phyloP scores from a whole-genome alignment of 495 filamentous ascomycete species.

The Sordaria brevicollis region DNA sequence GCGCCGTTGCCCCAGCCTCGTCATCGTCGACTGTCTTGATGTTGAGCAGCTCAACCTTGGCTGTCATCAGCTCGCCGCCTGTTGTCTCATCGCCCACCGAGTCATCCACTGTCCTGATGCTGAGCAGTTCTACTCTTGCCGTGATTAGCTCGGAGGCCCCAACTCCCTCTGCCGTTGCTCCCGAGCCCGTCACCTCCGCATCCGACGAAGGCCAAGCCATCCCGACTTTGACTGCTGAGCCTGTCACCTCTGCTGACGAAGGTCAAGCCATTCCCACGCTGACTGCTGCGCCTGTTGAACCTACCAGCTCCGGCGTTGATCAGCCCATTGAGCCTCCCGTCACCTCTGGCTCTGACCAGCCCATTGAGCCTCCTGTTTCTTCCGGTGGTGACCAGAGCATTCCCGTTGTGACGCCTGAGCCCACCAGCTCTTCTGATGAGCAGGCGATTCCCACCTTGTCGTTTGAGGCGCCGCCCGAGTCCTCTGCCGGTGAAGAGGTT shows the following conservation, averaged over 20 bases:
- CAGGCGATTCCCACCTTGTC: neutral
- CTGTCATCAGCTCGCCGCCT: neutral
- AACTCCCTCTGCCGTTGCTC: neutral
- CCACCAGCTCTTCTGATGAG: neutral
- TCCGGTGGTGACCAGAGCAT: neutral
- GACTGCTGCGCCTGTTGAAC: neutral
- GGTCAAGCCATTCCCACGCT: neutral
- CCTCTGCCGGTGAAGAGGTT: neutral
- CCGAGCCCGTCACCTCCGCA: neutral
- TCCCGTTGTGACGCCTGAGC: neutral
- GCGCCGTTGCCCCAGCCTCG: neutral
- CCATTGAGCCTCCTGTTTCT: neutral
- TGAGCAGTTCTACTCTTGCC: neutral
- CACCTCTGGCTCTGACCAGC: neutral
- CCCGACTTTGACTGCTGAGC: neutral
- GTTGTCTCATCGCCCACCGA: neutral
- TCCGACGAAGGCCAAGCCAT: neutral
- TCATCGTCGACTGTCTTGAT: neutral
- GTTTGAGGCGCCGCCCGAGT: neutral
- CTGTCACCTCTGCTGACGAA: neutral
- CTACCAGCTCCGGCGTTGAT: neutral
- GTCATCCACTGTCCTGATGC: neutral
- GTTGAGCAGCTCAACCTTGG: neutral
- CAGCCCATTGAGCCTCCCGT: neutral
- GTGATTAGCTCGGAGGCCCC: neutral